phyloP scores from a whole-genome alignment of 495 filamentous ascomycete genomes.

The Neurospora intermedia region DNA sequence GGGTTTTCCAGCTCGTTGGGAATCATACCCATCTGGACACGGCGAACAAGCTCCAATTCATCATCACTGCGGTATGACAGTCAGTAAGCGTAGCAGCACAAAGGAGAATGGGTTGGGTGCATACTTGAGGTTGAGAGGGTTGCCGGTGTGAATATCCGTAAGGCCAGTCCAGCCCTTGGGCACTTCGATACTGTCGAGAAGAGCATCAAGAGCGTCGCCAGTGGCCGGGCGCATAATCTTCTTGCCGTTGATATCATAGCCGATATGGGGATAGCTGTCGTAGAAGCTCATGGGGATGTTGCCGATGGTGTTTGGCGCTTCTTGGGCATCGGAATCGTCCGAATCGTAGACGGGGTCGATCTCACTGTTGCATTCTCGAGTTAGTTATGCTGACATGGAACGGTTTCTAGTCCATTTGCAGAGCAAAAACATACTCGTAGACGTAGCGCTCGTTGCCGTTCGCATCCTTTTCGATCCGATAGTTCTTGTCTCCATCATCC shows the following conservation, averaged over 20 bases:
- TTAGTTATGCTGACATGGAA: slow-evolving; percentile 4
- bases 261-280: slow-evolving; percentile 85
- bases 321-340: slow-evolving; percentile 78
- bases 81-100: neutral
- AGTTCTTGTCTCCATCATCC: slow-evolving; percentile 40
- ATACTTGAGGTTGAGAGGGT: slow-evolving; percentile 62
- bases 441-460: slow-evolving; percentile 43
- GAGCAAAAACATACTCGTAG: slow-evolving; percentile 38
- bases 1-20: slow-evolving; percentile 82
- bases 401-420: neutral
- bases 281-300: slow-evolving; percentile 92
- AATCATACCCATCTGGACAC: slow-evolving; percentile 84
- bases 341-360: slow-evolving; percentile 95
- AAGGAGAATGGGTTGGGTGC: neutral
- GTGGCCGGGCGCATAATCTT: slow-evolving; percentile 93
- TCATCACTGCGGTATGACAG: slow-evolving; percentile 44
- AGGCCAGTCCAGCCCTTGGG: slow-evolving; percentile 97
- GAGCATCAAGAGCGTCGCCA: slow-evolving; percentile 84
- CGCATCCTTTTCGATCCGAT: slow-evolving; percentile 45
- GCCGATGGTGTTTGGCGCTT: slow-evolving; percentile 80
- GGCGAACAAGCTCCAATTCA: slow-evolving; percentile 78
- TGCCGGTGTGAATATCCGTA: slow-evolving; percentile 84
- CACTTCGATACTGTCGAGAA: slow-evolving; percentile 94
- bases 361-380: slow-evolving; percentile 45
- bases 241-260: slow-evolving; percentile 97